These are phyloP conservation scores for Microcos paniculata DNA, from an alignment of 345 rosid genomes.

Conservation along the genomic window DNA sequence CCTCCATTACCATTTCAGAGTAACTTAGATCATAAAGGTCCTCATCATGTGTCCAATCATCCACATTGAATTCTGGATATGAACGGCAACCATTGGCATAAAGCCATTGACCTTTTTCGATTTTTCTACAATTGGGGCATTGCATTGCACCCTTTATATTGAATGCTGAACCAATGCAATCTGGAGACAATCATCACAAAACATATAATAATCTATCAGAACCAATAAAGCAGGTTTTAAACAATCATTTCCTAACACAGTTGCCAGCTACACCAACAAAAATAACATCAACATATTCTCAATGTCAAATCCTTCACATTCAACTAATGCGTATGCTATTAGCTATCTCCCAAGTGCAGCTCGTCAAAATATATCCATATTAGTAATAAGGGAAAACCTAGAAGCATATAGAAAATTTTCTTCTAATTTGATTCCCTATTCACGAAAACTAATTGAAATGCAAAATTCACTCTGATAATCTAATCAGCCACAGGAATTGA, in stretches of 20 bases:
- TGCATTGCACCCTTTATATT: constrained; percentile 96
- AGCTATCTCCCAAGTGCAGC: not conserved
- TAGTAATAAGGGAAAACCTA: not conserved
- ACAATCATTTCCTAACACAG: not conserved
- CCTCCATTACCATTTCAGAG: constrained; percentile 74
- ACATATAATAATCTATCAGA: not conserved
- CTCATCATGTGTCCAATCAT: constrained; percentile 92
- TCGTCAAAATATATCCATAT: not conserved
- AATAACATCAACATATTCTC: not conserved
- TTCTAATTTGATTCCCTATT: not conserved
- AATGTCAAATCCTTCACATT: not conserved
- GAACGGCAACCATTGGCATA: constrained; percentile 81
- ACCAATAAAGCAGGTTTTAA: not conserved
- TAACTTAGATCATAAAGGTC: constrained; percentile 77
- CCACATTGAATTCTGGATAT: constrained; percentile 70
- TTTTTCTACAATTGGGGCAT: constrained; percentile 96
- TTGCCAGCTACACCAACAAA: not conserved
- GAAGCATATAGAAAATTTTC: not conserved
- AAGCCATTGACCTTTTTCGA: constrained; percentile 99
- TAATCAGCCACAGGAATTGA: not conserved
- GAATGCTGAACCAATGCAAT: constrained; percentile 99
- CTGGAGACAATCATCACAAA: constrained; percentile 39
- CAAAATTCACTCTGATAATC: constrained; percentile 1
- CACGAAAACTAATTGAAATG: not conserved
- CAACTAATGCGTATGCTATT: not conserved